Base-by-base conservation (phyloP, 2,329 filamentous ascomycete genomes). In the Aciculosporium take region DNA sequence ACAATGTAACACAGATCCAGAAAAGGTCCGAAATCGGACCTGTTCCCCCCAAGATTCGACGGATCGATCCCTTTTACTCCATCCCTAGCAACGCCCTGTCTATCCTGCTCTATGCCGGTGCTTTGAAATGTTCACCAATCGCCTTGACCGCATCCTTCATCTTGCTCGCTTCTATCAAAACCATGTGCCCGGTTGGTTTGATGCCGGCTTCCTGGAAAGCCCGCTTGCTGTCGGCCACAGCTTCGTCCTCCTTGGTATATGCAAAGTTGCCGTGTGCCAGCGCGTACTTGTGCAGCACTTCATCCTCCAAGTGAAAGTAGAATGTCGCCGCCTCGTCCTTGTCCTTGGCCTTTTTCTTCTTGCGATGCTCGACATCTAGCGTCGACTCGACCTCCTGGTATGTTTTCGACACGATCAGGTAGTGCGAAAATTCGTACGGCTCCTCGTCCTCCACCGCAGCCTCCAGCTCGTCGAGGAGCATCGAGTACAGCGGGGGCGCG, bases 251-350 rank as follows among this genome's bases (percentile, higher is more conserved):
- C 58, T 84, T 89, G 36, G 80, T 82, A 60, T 87, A 94, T 15
- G 81, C 74, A 56, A 81, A 94, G 39, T 71, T 76, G 21, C 79
- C 82, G 48, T 73, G 68, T 12, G 76, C 85, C 30, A 76, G 46
- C 3, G 86, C 83, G 62, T 89, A 73, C 55, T 77, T 78, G 49
- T 91, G 78, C 53, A 95, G 64, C 39, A 89, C 74, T 67, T 96
- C 91, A 56, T 98, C 91, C 64, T 98, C 91, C 0, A 87, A 82
- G 58, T 98, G 91, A 68, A 96, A 98, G 63, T 88, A 93, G 63
- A 87, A 94, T 27, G 75, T 68, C 52, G 82, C 73, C 7, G 68
- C 63, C 39, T 71, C 68, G 45, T 72, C 63, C 39, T 71, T 68
- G 45, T 72, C 63, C 58, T 72, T 72, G 43, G 69, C 74, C 65